A percentile compares a stretch with the other conserved stretches of the same genome.
phyloP scores from a whole-genome alignment of 768 basidiomycete species.

The Xerocomus potaroensis region DNA sequence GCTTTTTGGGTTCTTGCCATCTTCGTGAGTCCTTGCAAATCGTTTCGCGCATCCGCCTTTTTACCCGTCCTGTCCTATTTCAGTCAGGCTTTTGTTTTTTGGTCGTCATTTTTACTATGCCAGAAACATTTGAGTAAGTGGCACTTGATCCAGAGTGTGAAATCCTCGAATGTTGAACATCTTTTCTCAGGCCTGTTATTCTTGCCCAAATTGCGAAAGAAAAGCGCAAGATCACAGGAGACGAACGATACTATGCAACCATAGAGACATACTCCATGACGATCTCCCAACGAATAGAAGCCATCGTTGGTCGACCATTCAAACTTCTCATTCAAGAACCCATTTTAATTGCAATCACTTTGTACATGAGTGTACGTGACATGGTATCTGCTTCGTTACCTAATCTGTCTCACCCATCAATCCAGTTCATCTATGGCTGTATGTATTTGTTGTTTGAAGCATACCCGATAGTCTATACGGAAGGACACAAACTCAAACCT shows the following conservation, averaged over 20 bases:
- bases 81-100: constrained; percentile 49
- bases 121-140: constrained; percentile 60
- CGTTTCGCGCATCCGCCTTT: neutral
- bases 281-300: constrained; percentile 39
- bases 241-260: constrained; percentile 48
- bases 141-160: too few relatives aligned
- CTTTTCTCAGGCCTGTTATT: constrained; percentile 44
- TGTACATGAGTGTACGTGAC: constrained; percentile 56
- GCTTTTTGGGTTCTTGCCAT: constrained; percentile 59
- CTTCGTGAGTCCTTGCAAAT: constrained; percentile 38
- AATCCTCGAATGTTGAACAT: too few relatives aligned
- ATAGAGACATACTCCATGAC: constrained; percentile 41
- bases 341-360: constrained; percentile 57
- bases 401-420: neutral
- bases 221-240: constrained; percentile 49
- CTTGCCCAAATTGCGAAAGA: constrained; percentile 48
- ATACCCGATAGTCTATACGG: constrained; percentile 53
- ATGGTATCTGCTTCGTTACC: too few relatives aligned
- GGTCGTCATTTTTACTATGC: constrained; percentile 49
- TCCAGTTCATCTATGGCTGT: constrained; percentile 60
- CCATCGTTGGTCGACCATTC: constrained; percentile 55
- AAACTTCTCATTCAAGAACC: constrained; percentile 61
- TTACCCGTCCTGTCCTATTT: neutral
- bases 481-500: constrained; percentile 48
- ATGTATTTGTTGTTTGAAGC: constrained; percentile 60